Conservation (phyloP, 257 asterid genomes). For the Capsicum baccatum region DNA sequence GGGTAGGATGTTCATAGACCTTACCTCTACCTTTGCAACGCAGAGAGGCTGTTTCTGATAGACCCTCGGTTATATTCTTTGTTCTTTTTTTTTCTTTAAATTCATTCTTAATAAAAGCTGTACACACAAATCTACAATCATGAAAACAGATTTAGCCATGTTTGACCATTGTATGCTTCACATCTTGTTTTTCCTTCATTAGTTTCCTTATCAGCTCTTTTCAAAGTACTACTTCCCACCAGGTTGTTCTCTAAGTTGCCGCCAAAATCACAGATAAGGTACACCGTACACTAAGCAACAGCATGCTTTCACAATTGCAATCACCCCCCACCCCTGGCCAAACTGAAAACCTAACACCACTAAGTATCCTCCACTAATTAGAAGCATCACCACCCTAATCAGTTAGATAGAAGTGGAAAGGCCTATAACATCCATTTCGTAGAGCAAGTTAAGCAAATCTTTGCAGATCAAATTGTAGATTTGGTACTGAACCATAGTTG, state of each 20-base stretch:
- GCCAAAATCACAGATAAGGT: not conserved
- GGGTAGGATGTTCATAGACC: too few relatives aligned
- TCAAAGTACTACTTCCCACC: not conserved
- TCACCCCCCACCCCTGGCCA: not conserved
- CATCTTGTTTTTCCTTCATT: not conserved
- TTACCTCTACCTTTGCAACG: too few relatives aligned
- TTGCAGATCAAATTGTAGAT: not conserved
- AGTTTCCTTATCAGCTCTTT: not conserved
- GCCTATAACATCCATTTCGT: not conserved
- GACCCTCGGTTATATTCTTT: not conserved
- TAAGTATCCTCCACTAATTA: not conserved
- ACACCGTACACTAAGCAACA: not conserved
- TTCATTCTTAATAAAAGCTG: not conserved
- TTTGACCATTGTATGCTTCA: not conserved
- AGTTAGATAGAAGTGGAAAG: not conserved
- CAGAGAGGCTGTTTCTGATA: too few relatives aligned
- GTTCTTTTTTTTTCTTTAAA: not conserved
- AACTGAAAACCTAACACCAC: slow-evolving; percentile 2
- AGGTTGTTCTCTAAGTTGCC: not conserved
- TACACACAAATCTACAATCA: not conserved
- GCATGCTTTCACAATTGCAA: not conserved
- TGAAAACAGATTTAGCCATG: not conserved
- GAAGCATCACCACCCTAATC: not conserved
- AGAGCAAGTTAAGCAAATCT: not conserved
- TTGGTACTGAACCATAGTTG: not conserved